Conservation (phyloP, 2,329 filamentous ascomycete species). For the Pseudopyrenochaeta lycopersici region DNA sequence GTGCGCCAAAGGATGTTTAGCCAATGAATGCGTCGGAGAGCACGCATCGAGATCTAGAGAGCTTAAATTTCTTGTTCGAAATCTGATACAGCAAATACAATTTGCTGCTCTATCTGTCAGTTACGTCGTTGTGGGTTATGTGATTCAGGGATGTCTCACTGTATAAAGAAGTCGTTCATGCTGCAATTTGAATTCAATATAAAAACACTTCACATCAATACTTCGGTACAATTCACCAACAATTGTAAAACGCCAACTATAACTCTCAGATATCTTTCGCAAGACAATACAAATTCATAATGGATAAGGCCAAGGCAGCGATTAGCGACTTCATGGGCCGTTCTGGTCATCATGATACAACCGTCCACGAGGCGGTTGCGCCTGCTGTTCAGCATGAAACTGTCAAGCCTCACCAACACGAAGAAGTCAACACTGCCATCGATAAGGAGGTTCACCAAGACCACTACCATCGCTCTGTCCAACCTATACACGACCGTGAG, state of each 20-base stretch:
- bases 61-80: constrained; percentile 6
- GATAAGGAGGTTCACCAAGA: constrained; percentile 77
- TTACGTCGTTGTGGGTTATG: constrained; percentile 35
- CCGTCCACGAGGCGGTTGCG: constrained; percentile 71
- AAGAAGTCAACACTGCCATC: constrained; percentile 69
- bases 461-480: constrained; percentile 75
- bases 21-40: constrained; percentile 1
- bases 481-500: constrained; percentile 68
- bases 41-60: constrained; percentile 4
- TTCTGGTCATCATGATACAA: constrained; percentile 74
- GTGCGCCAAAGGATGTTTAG: not conserved
- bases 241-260: constrained; percentile 1
- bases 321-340: constrained; percentile 68
- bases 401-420: constrained; percentile 67
- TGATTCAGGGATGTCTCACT: not conserved
- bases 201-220: constrained; percentile 16
- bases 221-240: not conserved
- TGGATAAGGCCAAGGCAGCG: constrained; percentile 72
- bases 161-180: constrained; percentile 30
- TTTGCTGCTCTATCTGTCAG: constrained; percentile 14
- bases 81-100: constrained; percentile 4
- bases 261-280: constrained; percentile 1
- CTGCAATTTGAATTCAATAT: constrained; percentile 14
- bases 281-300: constrained; percentile 27
- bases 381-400: constrained; percentile 69